Conservation (phyloP, 164 flowering plant species). For the Umbellularia californica region DNA sequence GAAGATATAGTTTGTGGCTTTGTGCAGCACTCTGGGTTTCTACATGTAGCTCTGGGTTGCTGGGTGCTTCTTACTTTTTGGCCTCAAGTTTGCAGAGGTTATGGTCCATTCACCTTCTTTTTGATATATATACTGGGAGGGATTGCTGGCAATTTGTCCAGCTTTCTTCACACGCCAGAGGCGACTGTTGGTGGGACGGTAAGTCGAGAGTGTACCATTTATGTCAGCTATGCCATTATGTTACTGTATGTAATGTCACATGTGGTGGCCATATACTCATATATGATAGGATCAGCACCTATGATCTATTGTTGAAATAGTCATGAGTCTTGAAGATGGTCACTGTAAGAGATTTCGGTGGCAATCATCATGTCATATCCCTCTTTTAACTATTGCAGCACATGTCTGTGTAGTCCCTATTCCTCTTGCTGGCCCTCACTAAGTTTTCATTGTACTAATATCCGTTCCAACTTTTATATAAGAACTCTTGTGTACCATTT, state of each 20-base stretch:
- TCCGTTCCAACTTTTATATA: background rate
- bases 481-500: background rate
- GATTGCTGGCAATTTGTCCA: conserved; percentile 62
- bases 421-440: background rate
- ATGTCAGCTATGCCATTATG: background rate
- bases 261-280: background rate
- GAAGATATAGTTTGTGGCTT: conserved; percentile 13
- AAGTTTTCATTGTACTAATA: background rate
- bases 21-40: conserved; percentile 68
- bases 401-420: background rate
- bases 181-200: conserved; percentile 80
- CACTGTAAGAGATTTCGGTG: background rate
- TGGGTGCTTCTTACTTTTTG: conserved; percentile 70
- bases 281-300: background rate
- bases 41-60: conserved; percentile 59
- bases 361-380: background rate
- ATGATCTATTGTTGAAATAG: background rate
- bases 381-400: background rate
- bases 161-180: conserved; percentile 69
- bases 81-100: conserved; percentile 53
- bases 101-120: conserved; percentile 65
- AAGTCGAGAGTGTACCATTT: conserved; percentile 16
- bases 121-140: conserved; percentile 73
- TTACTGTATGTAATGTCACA: background rate
- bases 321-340: background rate